Conservation (phyloP, 2,329 filamentous ascomycete species). For the Periconia sp. region DNA sequence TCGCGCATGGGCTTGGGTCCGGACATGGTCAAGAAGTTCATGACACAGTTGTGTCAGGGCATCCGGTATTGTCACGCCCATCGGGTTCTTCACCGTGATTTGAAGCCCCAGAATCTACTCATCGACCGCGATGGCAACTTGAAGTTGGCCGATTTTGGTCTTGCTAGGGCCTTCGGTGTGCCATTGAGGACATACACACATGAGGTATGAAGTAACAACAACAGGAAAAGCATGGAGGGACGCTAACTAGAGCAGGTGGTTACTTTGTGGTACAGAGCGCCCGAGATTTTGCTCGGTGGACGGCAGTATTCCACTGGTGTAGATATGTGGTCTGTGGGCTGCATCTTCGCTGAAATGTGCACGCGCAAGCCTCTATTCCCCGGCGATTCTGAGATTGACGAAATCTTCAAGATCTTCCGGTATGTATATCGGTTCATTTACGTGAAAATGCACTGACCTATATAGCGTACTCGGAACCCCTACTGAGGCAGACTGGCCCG, state of each 20-base stretch:
- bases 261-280: conserved; percentile 88
- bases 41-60: conserved; percentile 82
- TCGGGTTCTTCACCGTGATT: conserved; percentile 81
- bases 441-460: conserved; percentile 9
- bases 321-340: conserved; percentile 94
- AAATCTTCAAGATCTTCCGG: conserved; percentile 95
- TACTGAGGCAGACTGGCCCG: conserved; percentile 79
- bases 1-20: conserved; percentile 72
- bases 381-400: conserved; percentile 89
- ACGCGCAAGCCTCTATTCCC: conserved; percentile 91
- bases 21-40: conserved; percentile 88
- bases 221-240: neutral
- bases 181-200: conserved; percentile 90
- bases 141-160: conserved; percentile 87
- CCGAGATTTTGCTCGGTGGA: conserved; percentile 86
- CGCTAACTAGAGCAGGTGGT: conserved; percentile 62
- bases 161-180: conserved; percentile 88
- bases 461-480: conserved; percentile 72
- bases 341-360: conserved; percentile 96
- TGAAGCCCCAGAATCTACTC: conserved; percentile 88
- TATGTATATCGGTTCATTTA: conserved; percentile 43
- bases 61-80: conserved; percentile 88
- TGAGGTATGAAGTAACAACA: conserved; percentile 56
- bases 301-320: conserved; percentile 92
- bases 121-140: conserved; percentile 86